These are phyloP conservation scores for Cladorrhinum sp. DNA, from an alignment of 2,329 filamentous ascomycete species.

Conservation along the genomic window DNA sequence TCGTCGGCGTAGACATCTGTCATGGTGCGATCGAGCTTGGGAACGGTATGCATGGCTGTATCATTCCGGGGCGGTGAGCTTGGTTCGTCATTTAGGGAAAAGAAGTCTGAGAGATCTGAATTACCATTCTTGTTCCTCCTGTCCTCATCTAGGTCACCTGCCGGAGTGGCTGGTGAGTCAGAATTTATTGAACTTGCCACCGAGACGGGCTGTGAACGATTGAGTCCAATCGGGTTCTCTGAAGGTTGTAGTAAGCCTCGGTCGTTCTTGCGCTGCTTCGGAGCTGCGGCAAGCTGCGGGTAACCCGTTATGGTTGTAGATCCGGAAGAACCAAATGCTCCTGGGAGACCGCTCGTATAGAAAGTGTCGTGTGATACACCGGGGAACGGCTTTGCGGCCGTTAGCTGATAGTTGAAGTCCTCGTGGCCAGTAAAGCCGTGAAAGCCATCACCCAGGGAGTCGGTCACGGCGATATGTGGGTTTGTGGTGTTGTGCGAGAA, in stretches of 20 bases:
- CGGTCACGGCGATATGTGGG: slow-evolving; percentile 55
- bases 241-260: slow-evolving; percentile 44
- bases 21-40: slow-evolving; percentile 81
- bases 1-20: slow-evolving; percentile 84
- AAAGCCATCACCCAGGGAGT: slow-evolving; percentile 46
- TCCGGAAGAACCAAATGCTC: slow-evolving; percentile 35
- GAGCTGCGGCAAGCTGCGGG: slow-evolving; percentile 38
- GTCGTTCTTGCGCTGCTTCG: slow-evolving; percentile 40
- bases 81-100: slow-evolving; percentile 40
- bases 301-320: slow-evolving; percentile 40
- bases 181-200: slow-evolving; percentile 56
- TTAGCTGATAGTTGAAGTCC: slow-evolving; percentile 46
- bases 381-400: slow-evolving; percentile 36
- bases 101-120: slow-evolving; percentile 20
- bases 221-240: slow-evolving; percentile 42
- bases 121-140: slow-evolving; percentile 54
- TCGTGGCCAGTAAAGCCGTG: slow-evolving; percentile 42
- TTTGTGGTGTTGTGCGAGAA: slow-evolving; percentile 54
- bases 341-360: slow-evolving; percentile 42
- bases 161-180: slow-evolving; percentile 60
- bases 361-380: slow-evolving; percentile 33
- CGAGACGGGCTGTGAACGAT: slow-evolving; percentile 50
- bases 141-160: slow-evolving; percentile 48
- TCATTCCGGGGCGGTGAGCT: slow-evolving; percentile 63
- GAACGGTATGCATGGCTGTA: slow-evolving; percentile 55